Base-by-base conservation (phyloP, 805 yeast species). In the Kazachstania martiniae region DNA sequence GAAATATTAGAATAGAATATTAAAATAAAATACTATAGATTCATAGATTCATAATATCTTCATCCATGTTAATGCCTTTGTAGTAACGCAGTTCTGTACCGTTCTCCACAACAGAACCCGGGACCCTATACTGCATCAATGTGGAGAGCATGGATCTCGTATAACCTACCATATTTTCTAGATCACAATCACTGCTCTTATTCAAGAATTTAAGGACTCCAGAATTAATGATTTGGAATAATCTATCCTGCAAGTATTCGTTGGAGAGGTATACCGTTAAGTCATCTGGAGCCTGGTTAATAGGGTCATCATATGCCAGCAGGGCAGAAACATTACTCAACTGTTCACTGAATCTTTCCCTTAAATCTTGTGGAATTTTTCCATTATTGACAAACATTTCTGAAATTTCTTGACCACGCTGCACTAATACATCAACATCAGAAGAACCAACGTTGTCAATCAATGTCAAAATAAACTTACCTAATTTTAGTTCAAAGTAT, bases 271-370 rank as follows among this genome's bases (percentile, higher is more conserved):
- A 51, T 7, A 35, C 34, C 2, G 49, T 32, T 12, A 53, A 25
- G 18, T 51, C 58, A 4, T 42, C 47, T 14, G 53, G 51, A 4
- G 53, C 59, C 21, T 62, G 65, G 8, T 47, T 50, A 4, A 65
- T 49, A 1, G 78, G 77, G 32, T 72, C 59, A 8, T 65, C 64
- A 39, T 66, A 74, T 3, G 78, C 75, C 28, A 75, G 46, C 18
- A 76, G 49, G 3, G 72, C 58, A 6, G 72, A 69, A 0, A 74
- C 58, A 27, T 68, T 66, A 25, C 62, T 58, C 19, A 76, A 44
- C 37, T 58, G 56, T 6, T 55, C 52, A 19, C 54, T 58, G 25
- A 61, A 58, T n/a, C 46, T 46, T 3, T 52, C 41, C n/a, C 59
- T 53, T 3, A 47, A 36, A 10, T 43, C 46, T 8, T 31, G 36